Evolutionary conservation across 305 asterid species (phyloP), one percentile per base, ranked within the genome.

Genomic region (Plantago lanceolata): DNA sequence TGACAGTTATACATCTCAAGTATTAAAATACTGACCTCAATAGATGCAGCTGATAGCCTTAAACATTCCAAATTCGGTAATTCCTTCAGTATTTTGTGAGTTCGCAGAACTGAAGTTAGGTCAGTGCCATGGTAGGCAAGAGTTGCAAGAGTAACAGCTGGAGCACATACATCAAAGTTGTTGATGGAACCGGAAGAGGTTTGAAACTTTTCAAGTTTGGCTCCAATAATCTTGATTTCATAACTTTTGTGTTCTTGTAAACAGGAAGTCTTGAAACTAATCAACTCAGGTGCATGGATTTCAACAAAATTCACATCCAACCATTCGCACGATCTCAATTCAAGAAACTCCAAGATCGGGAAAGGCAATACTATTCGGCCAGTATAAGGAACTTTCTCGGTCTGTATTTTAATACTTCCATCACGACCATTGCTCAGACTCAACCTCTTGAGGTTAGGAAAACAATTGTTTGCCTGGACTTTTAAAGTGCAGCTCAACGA

Each of bases 401-500:
- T 16, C 49, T 15, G 11, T 11, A 58, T 17, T 33, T 6, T 1
- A 18, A 33, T 51, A 12, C 14, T 0, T 0, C 28, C n/a, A 48
- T 2, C 4, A 8, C 18, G 7, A 14, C 13, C 43, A 6, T 0
- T 0, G 2, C 40, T 14, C 19, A 17, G 49, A n/a, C 4, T 2
- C 28, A 58, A 58, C 48, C 13, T 58, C 31, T 58, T 58, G 3
- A 58, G 63, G 63, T 58, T 58, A 9, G 63, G 29, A 19, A 58
- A 58, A 58, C 63, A 11, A 17, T 58, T 9, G 16, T 18, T 58
- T 24, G 9, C n/a, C 0, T 16, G 48, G 18, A 18, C 14, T 4
- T 2, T 15, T 35, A 58, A 35, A 18, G 3, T 33, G 19, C 49
- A 19, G 15, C 3, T 18, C 17, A 35, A 58, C 1, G 0, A 0